Conservation (phyloP, 148 eudicot species). For the Silene uniflora region DNA sequence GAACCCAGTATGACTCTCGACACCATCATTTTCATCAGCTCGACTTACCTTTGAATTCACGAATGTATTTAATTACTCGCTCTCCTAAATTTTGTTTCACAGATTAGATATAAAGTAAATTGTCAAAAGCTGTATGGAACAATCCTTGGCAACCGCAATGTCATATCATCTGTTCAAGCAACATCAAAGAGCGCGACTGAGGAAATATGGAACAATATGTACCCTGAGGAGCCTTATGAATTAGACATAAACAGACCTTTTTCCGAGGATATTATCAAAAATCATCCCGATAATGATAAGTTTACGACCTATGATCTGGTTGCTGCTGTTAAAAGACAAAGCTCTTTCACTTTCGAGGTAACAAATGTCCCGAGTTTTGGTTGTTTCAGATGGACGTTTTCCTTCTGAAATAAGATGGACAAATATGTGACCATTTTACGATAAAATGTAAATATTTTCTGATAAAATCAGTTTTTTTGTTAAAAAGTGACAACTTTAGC, state of each 20-base stretch:
- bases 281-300: conserved; percentile 31
- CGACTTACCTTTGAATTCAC: neutral
- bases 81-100: conserved; percentile 6
- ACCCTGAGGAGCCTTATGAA: conserved; percentile 64
- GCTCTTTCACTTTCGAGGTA: conserved; percentile 79
- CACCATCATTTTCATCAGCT: neutral
- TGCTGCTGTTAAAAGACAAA: conserved; percentile 71
- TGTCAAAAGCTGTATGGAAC: conserved; percentile 70
- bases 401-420: too few relatives aligned
- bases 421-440: too few relatives aligned
- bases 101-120: conserved; percentile 74
- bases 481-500: too few relatives aligned
- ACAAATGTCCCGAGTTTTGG: neutral
- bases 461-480: too few relatives aligned
- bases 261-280: conserved; percentile 16
- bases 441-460: too few relatives aligned
- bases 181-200: conserved; percentile 39
- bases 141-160: conserved; percentile 56
- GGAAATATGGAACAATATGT: conserved; percentile 58
- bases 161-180: conserved; percentile 59
- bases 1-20: conserved; percentile 47
- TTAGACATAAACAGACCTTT: conserved; percentile 32
- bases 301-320: conserved; percentile 68
- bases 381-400: neutral
- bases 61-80: neutral